Percentiles rank a stretch among this genome's conserved stretches.
Evolutionary conservation across 2,329 filamentous ascomycete species (phyloP).

Genomic region (Mollisiaceae sp.): DNA sequence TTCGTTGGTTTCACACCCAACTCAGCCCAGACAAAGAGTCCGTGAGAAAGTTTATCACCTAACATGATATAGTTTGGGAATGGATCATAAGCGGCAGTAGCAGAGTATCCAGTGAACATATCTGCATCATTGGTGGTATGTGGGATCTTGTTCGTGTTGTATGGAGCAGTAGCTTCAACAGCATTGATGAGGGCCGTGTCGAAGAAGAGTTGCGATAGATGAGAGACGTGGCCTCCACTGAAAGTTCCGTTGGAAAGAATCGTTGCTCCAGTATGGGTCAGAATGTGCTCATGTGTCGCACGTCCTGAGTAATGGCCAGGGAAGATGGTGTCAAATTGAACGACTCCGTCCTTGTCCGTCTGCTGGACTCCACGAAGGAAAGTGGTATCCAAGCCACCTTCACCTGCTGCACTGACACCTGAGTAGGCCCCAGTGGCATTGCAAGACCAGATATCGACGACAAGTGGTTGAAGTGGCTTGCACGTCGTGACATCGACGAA

Average conservation of each 20-base stretch:
- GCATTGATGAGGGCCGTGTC: slow-evolving; percentile 62
- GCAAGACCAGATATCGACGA: slow-evolving; percentile 57
- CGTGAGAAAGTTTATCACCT: slow-evolving; percentile 56
- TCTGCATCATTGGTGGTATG: slow-evolving; percentile 57
- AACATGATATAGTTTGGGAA: slow-evolving; percentile 63
- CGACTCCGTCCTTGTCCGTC: slow-evolving; percentile 49
- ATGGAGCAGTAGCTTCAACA: slow-evolving; percentile 57
- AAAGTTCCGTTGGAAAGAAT: slow-evolving; percentile 53
- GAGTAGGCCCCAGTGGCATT: slow-evolving; percentile 51
- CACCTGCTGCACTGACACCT: slow-evolving; percentile 47
- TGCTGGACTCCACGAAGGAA: slow-evolving; percentile 50
- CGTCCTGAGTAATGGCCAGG: slow-evolving; percentile 53
- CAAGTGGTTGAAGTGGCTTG: slow-evolving; percentile 52
- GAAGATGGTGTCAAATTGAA: slow-evolving; percentile 50
- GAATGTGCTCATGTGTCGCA: slow-evolving; percentile 52
- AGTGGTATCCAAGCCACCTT: slow-evolving; percentile 48
- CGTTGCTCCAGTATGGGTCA: slow-evolving; percentile 26
- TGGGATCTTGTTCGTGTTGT: slow-evolving; percentile 52
- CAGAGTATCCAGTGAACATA: slow-evolving; percentile 48
- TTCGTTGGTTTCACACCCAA: slow-evolving; percentile 44
- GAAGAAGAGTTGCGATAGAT: slow-evolving; percentile 61
- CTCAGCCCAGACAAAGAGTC: slow-evolving; percentile 60
- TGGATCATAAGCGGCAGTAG: slow-evolving; percentile 54
- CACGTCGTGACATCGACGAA: slow-evolving; percentile 59
- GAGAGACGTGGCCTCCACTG: slow-evolving; percentile 53